These are phyloP conservation scores for Pleurotus sapidus DNA, from an alignment of 768 basidiomycete genomes.

Conservation along the genomic window DNA sequence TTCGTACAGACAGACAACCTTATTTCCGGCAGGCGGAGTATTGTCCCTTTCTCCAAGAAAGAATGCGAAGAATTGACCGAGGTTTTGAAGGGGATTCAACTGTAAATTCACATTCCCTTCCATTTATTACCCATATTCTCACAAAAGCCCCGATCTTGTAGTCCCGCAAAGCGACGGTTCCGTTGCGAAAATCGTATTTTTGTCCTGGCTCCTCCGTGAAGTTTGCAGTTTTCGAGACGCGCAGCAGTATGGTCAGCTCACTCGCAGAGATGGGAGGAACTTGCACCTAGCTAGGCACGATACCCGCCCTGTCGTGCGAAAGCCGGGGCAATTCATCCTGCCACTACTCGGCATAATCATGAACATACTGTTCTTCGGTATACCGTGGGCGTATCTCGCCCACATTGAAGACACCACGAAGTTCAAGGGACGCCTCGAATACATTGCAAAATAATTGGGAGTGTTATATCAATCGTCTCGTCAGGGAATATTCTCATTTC, in stretches of 20 bases:
- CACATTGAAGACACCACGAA: conserved; percentile 47
- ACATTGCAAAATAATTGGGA: conserved; percentile 51
- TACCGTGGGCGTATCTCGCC: conserved; percentile 47
- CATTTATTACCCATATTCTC: neutral
- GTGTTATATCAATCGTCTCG: conserved; percentile 45
- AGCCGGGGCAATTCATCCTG: conserved; percentile 18
- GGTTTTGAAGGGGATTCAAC: conserved; percentile 32
- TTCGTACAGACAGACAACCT: conserved; percentile 42
- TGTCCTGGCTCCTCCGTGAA: conserved; percentile 51
- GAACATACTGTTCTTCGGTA: conserved; percentile 46
- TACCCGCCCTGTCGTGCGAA: conserved; percentile 8
- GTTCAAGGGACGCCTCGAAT: conserved; percentile 46
- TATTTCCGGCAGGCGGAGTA: conserved; percentile 37
- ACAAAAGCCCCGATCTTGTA: conserved; percentile 11
- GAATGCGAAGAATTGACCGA: conserved; percentile 50
- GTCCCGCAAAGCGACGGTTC: conserved; percentile 31
- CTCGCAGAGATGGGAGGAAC: conserved; percentile 26
- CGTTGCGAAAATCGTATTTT: conserved; percentile 39
- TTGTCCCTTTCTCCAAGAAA: conserved; percentile 49
- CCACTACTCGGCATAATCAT: conserved; percentile 34
- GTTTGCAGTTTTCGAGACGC: conserved; percentile 45
- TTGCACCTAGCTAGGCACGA: conserved; percentile 16
- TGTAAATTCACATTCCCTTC: conserved; percentile 15
- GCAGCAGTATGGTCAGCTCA: conserved; percentile 40
- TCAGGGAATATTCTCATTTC: conserved; percentile 55